These are phyloP conservation scores for Verticillium klebahnii DNA, from an alignment of 2,329 filamentous ascomycete species.

Conservation along the genomic window DNA sequence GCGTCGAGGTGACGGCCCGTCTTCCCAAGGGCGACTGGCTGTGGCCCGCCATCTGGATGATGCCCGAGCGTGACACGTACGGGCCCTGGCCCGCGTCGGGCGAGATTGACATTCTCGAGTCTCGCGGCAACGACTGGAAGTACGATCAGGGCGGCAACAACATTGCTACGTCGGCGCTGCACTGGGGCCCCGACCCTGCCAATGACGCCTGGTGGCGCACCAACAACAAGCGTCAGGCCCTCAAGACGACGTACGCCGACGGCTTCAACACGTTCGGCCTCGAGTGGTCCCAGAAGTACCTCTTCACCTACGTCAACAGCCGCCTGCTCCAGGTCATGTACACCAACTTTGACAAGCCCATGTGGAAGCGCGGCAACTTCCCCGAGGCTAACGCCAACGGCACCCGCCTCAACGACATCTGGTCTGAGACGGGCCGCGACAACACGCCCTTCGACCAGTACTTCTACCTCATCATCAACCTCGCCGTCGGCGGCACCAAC, in stretches of 20 bases:
- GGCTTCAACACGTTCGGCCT: slow-evolving; percentile 74
- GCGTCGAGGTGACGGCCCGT: slow-evolving; percentile 74
- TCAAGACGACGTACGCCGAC: slow-evolving; percentile 68
- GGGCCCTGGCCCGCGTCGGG: slow-evolving; percentile 68
- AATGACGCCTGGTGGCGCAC: slow-evolving; percentile 82
- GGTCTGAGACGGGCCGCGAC: slow-evolving; percentile 54
- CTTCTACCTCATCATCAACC: slow-evolving; percentile 73
- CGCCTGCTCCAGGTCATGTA: slow-evolving; percentile 77
- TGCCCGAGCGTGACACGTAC: slow-evolving; percentile 68
- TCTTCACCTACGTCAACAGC: slow-evolving; percentile 82
- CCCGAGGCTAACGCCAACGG: slow-evolving; percentile 60
- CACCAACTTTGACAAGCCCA: slow-evolving; percentile 63
- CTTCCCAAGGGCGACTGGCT: slow-evolving; percentile 79
- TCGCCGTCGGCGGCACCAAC: slow-evolving; percentile 73
- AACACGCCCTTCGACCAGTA: slow-evolving; percentile 71
- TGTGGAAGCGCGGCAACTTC: slow-evolving; percentile 68
- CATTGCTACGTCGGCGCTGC: slow-evolving; percentile 71
- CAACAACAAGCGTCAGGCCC: slow-evolving; percentile 69
- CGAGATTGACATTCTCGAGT: slow-evolving; percentile 75
- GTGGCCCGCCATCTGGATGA: slow-evolving; percentile 91
- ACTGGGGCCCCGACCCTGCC: slow-evolving; percentile 70
- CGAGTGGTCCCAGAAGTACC: slow-evolving; percentile 84
- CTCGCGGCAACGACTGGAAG: slow-evolving; percentile 75
- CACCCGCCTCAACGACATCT: slow-evolving; percentile 58
- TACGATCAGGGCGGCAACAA: slow-evolving; percentile 77